These are phyloP conservation scores for Phytophthora meadii DNA, from an alignment of 352 stramenopile genomes.

Conservation along the genomic window DNA sequence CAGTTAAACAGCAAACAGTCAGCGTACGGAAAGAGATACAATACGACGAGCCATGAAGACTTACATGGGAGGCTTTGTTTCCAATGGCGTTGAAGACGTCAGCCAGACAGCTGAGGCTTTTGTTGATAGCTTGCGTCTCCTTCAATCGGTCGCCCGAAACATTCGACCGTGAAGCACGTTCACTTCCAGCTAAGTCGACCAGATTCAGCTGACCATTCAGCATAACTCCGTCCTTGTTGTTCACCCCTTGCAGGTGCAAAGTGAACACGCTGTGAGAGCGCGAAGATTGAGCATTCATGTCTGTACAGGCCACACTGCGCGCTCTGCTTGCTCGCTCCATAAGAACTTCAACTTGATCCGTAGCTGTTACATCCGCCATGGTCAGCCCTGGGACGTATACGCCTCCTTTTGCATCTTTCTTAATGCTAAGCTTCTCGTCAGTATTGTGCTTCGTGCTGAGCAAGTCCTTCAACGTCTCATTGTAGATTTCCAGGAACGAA, in stretches of 20 bases:
- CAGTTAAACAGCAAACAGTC: background rate
- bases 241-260: constrained; percentile 79
- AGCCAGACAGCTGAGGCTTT: constrained; percentile 98
- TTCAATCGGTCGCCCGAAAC: constrained; percentile 93
- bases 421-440: constrained; percentile 70
- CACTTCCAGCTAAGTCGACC: constrained; percentile 83
- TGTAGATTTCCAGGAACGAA: constrained; percentile 99
- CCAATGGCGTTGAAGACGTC: constrained; percentile 98
- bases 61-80: constrained; percentile 95
- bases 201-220: constrained; percentile 80
- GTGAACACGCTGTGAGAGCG: constrained; percentile 86
- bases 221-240: constrained; percentile 76
- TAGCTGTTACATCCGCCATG: constrained; percentile 54
- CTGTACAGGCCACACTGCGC: constrained; percentile 88
- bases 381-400: constrained; percentile 75
- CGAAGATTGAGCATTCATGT: constrained; percentile 93
- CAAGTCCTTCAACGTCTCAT: constrained; percentile 98
- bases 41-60: constrained; percentile 18
- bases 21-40: background rate
- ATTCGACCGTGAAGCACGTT: constrained; percentile 85
- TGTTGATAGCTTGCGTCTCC: constrained; percentile 99
- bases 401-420: constrained; percentile 73
- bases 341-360: constrained; percentile 74
- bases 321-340: constrained; percentile 79
- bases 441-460: constrained; percentile 76